phyloP scores from a whole-genome alignment of 371 early-diverging fungal genomes.

The Mortierella sp. region DNA sequence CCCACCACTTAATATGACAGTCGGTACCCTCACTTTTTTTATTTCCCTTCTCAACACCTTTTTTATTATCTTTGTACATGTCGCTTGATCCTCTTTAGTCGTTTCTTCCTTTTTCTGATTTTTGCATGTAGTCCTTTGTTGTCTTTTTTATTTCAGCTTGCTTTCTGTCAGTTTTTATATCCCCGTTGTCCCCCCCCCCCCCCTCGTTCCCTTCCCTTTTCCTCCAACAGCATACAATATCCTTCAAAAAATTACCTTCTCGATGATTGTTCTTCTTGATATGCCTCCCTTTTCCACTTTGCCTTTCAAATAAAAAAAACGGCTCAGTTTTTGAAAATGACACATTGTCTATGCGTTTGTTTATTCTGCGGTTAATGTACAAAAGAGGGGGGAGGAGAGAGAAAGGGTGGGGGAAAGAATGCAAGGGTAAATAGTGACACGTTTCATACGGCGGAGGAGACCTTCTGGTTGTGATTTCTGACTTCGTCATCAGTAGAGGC shows the following conservation, averaged over 20 bases:
- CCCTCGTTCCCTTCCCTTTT: neutral
- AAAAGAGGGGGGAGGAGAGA: neutral
- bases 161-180: constrained; percentile 6
- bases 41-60: neutral
- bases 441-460: neutral
- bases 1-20: neutral
- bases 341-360: neutral
- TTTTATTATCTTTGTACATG: neutral
- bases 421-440: neutral
- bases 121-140: constrained; percentile 7
- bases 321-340: neutral
- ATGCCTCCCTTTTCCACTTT: neutral
- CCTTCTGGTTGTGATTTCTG: neutral
- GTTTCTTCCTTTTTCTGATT: neutral
- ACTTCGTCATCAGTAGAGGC: neutral
- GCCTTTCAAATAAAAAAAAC: neutral
- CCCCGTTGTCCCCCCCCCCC: neutral
- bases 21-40: neutral
- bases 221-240: neutral
- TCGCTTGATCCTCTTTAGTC: neutral
- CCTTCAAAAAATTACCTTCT: neutral
- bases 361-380: neutral
- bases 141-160: constrained; percentile 1
- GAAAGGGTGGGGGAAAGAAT: neutral
- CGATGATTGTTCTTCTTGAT: neutral